These are phyloP conservation scores for Amyloporia xantha DNA, from an alignment of 768 basidiomycete genomes.

Conservation along the genomic window DNA sequence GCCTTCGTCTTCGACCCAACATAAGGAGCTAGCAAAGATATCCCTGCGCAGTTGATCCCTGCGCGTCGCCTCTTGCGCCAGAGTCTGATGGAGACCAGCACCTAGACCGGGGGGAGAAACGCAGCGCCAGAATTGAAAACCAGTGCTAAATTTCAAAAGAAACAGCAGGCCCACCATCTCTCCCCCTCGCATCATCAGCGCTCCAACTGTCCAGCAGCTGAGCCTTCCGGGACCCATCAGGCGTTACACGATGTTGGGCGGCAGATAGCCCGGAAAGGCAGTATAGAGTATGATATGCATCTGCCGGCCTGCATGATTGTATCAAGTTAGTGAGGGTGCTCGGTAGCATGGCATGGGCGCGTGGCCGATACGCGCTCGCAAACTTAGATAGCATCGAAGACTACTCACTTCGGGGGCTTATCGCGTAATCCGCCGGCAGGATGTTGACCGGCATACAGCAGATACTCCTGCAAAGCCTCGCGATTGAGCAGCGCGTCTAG, in stretches of 20 bases:
- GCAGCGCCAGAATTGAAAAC: no score
- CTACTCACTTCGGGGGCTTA: slow-evolving; percentile 85
- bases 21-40: slow-evolving; percentile 48
- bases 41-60: slow-evolving; percentile 32
- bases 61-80: slow-evolving; percentile 14
- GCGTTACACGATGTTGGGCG: slow-evolving; percentile 71
- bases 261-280: slow-evolving; percentile 85
- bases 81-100: background rate
- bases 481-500: slow-evolving; percentile 50
- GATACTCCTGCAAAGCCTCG: slow-evolving; percentile 77
- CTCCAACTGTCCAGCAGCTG: slow-evolving; percentile 16
- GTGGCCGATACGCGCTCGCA: no score
- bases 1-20: slow-evolving; percentile 68
- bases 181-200: slow-evolving; percentile 3
- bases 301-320: slow-evolving; percentile 54
- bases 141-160: background rate
- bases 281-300: slow-evolving; percentile 93
- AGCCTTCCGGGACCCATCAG: slow-evolving; percentile 13
- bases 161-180: slow-evolving; percentile 13
- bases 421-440: slow-evolving; percentile 85
- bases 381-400: no score
- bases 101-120: background rate
- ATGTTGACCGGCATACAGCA: slow-evolving; percentile 81
- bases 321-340: no score
- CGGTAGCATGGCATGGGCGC: no score